Evolutionary conservation across 345 rosid species (phyloP).

Genomic region (Populus alba): DNA sequence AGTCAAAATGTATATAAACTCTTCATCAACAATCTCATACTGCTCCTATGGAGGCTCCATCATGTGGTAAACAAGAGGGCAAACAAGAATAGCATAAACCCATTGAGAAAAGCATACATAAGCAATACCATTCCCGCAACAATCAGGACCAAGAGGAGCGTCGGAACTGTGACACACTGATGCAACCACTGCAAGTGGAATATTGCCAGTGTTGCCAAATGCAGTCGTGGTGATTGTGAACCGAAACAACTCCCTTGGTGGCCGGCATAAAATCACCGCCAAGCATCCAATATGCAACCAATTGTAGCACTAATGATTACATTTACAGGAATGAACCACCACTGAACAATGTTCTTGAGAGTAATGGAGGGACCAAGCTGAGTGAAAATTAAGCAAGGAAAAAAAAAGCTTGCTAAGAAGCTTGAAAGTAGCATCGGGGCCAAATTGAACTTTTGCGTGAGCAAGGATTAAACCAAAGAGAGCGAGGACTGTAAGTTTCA

Average conservation of each 20-base stretch:
- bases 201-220: conserved; percentile 46
- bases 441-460: conserved; percentile 22
- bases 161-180: conserved; percentile 30
- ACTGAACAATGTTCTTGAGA: conserved; percentile 13
- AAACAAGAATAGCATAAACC: conserved; percentile 44
- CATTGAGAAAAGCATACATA: conserved; percentile 41
- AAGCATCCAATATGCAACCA: conserved; percentile 30
- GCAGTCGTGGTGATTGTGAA: conserved; percentile 39
- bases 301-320: conserved; percentile 27
- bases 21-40: conserved; percentile 21
- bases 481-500: conserved; percentile 37
- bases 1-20: too few species aligned
- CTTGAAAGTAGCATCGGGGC: conserved; percentile 36
- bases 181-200: conserved; percentile 29
- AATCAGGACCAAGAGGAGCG: conserved; percentile 26
- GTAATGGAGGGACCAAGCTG: conserved; percentile 26
- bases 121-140: conserved; percentile 30
- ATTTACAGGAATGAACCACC: conserved; percentile 51
- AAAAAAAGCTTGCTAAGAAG: conserved; percentile 36
- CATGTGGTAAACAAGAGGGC: conserved; percentile 45
- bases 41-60: conserved; percentile 43
- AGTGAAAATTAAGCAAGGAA: conserved; percentile 43
- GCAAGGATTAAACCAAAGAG: conserved; percentile 33
- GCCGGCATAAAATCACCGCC: conserved; percentile 34
- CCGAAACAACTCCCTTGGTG: conserved; percentile 33